A percentile compares a stretch with the other conserved stretches of the same genome.
Conservation (phyloP, 345 rosid species). For the Sonneratia caseolaris region DNA sequence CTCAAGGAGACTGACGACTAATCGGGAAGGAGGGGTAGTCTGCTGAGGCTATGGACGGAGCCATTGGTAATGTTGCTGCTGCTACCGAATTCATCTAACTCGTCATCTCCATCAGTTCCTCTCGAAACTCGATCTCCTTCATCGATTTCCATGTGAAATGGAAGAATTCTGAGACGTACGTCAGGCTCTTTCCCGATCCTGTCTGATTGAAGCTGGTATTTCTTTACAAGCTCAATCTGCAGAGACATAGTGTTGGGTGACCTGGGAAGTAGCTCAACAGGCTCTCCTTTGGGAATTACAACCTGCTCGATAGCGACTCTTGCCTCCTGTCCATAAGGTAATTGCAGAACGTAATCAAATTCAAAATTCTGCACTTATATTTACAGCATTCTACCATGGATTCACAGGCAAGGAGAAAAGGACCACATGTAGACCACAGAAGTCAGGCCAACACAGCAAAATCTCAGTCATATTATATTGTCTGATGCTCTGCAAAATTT, state of each 20-base stretch:
- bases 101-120: slow-evolving; percentile 17
- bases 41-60: slow-evolving; percentile 21
- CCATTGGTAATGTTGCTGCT: slow-evolving; percentile 26
- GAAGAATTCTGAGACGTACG: slow-evolving; percentile 44
- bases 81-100: slow-evolving; percentile 19
- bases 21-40: slow-evolving; percentile 54
- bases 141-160: slow-evolving; percentile 26
- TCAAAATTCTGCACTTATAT: neutral
- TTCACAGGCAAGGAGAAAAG: neutral
- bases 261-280: slow-evolving; percentile 65
- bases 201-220: slow-evolving; percentile 51
- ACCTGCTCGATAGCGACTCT: slow-evolving; percentile 68
- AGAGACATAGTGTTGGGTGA: slow-evolving; percentile 40
- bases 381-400: neutral
- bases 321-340: slow-evolving; percentile 51
- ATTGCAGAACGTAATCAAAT: neutral
- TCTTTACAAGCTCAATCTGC: slow-evolving; percentile 49
- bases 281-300: slow-evolving; percentile 61
- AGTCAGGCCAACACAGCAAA: neutral
- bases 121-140: slow-evolving; percentile 10
- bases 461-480: neutral
- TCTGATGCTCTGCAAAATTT: neutral
- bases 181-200: slow-evolving; percentile 43
- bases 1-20: slow-evolving; percentile 9
- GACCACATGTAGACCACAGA: no score